phyloP scores from a whole-genome alignment of 2,329 filamentous ascomycete genomes.

The Camillea tinctor region DNA sequence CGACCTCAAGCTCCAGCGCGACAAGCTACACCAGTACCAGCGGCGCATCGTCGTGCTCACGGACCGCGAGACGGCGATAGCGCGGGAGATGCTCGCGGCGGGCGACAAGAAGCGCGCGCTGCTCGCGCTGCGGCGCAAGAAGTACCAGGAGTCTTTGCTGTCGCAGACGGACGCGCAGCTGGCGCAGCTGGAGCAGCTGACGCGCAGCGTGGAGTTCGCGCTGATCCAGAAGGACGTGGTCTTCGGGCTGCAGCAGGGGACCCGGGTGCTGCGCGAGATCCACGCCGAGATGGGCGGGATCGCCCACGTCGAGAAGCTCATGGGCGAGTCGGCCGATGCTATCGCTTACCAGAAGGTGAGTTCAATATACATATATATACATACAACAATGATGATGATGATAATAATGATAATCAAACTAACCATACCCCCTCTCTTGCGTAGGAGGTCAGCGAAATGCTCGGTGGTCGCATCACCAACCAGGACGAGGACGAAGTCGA shows the following conservation, averaged over 20 bases:
- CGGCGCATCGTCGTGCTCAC: slow-evolving; percentile 84
- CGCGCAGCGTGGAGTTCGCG: slow-evolving; percentile 88
- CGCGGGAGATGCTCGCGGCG: slow-evolving; percentile 74
- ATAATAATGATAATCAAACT: too few species aligned
- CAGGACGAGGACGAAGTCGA: slow-evolving; percentile 98
- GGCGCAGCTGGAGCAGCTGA: slow-evolving; percentile 88
- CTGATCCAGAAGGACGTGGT: slow-evolving; percentile 95
- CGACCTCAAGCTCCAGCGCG: slow-evolving; percentile 95
- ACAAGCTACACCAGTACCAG: slow-evolving; percentile 96
- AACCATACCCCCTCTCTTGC: slow-evolving; percentile 3
- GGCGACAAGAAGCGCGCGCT: slow-evolving; percentile 81
- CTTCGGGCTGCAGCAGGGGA: slow-evolving; percentile 89
- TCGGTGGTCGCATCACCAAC: slow-evolving; percentile 83
- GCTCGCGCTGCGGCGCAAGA: slow-evolving; percentile 87
- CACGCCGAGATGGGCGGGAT: slow-evolving; percentile 94
- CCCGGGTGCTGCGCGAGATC: slow-evolving; percentile 83
- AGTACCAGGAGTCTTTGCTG: slow-evolving; percentile 91
- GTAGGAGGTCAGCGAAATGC: slow-evolving; percentile 89
- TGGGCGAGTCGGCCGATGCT: slow-evolving; percentile 89
- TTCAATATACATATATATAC: neutral
- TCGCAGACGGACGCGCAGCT: slow-evolving; percentile 89
- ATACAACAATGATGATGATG: too few species aligned
- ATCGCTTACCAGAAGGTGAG: slow-evolving; percentile 84
- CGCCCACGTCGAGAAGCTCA: slow-evolving; percentile 89
- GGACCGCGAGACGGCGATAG: slow-evolving; percentile 81